These are phyloP conservation scores for Diutina mesorugosa DNA, from an alignment of 1,139 yeast species.

Conservation along the genomic window DNA sequence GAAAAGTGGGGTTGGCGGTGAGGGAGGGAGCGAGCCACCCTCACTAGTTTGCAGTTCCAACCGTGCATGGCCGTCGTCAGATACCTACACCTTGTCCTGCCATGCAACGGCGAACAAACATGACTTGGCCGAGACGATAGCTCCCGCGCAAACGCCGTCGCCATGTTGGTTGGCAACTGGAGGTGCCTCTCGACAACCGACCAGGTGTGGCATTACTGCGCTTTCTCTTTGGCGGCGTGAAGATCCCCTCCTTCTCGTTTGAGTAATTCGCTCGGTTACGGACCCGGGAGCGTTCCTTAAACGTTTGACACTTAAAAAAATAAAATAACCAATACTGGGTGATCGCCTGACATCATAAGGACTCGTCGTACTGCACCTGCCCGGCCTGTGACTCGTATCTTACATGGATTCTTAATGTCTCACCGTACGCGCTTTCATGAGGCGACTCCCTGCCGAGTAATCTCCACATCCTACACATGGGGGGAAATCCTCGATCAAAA, in stretches of 20 bases:
- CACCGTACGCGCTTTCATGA: background rate
- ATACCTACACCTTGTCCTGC: background rate
- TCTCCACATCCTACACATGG: background rate
- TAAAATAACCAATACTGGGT: background rate
- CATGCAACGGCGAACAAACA: too few species aligned
- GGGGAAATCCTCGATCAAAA: background rate
- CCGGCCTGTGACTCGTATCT: background rate
- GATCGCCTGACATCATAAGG: background rate
- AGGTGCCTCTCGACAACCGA: background rate
- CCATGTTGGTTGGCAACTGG: too few species aligned
- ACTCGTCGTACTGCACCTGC: background rate
- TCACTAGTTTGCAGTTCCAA: background rate
- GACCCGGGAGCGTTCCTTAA: background rate
- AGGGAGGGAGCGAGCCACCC: background rate
- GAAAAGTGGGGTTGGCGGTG: background rate
- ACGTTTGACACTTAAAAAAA: background rate
- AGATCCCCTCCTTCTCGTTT: background rate
- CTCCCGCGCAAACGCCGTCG: too few species aligned
- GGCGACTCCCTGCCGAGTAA: background rate
- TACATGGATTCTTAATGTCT: background rate
- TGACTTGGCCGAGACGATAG: too few species aligned
- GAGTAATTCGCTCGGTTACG: background rate
- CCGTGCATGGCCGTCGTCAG: background rate
- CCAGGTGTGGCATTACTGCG: background rate
- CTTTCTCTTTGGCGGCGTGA: background rate